Conservation (phyloP, 495 filamentous ascomycete species). For the Neurospora intermedia region DNA sequence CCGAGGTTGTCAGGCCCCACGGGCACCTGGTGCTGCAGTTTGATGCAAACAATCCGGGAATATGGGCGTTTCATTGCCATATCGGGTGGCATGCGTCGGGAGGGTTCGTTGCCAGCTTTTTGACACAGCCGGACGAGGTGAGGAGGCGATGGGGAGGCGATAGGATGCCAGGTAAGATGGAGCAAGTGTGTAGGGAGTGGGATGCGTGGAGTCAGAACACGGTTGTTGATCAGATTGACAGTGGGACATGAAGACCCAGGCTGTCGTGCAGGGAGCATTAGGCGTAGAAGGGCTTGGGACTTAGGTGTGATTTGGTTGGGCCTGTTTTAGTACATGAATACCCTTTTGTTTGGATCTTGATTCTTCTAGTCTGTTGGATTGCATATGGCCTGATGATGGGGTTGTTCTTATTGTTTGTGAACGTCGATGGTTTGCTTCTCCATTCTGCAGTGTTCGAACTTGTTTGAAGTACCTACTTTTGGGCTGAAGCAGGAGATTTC, state of each 20-base stretch:
- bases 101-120: slow-evolving; percentile 41
- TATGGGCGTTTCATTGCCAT: slow-evolving; percentile 53
- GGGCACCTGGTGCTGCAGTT: slow-evolving; percentile 42
- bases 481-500: neutral
- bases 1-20: slow-evolving; percentile 32
- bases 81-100: slow-evolving; percentile 47
- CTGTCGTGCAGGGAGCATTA: too few species aligned
- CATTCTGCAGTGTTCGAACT: neutral
- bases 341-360: neutral
- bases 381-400: neutral
- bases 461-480: neutral
- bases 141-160: slow-evolving; percentile 3
- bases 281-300: too few species aligned
- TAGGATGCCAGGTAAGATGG: slow-evolving; percentile 28
- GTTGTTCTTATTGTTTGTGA: neutral
- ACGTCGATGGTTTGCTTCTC: neutral
- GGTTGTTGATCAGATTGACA: slow-evolving; percentile 47
- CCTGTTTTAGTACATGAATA: neutral
- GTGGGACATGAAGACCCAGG: slow-evolving; percentile 25
- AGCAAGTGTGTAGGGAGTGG: slow-evolving; percentile 43
- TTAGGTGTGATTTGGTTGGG: neutral
- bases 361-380: neutral
- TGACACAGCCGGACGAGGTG: slow-evolving; percentile 36
- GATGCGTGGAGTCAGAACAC: slow-evolving; percentile 31
- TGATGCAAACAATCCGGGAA: slow-evolving; percentile 22